A percentile compares a stretch with the other conserved stretches of the same genome.
These are phyloP conservation scores for Aristolochia contorta DNA, from an alignment of 164 flowering plant genomes.

Conservation along the genomic window DNA sequence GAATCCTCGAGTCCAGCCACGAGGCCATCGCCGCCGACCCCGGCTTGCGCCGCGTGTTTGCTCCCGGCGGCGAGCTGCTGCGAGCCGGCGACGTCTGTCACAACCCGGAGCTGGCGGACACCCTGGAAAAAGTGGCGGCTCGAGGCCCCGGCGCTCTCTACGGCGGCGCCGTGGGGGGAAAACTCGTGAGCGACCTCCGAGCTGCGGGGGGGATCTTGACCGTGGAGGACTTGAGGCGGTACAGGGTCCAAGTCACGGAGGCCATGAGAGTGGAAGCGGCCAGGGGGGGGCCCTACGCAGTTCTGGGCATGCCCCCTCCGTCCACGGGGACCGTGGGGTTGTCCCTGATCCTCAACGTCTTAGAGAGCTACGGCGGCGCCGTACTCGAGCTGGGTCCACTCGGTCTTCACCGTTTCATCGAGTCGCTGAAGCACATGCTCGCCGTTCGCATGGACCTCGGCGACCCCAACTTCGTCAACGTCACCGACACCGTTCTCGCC, in stretches of 20 bases:
- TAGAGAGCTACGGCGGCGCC: conserved; percentile 63
- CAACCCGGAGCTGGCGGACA: conserved; percentile 55
- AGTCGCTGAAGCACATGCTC: conserved; percentile 85
- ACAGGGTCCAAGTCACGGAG: conserved; percentile 51
- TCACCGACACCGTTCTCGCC: conserved; percentile 23
- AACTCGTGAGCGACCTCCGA: conserved; percentile 60
- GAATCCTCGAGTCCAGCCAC: conserved; percentile 6
- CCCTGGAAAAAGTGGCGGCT: conserved; percentile 56
- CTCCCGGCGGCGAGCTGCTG: conserved; percentile 63
- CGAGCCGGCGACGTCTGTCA: conserved; percentile 64
- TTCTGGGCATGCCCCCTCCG: conserved; percentile 94
- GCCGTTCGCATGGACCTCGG: conserved; percentile 90
- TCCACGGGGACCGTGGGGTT: conserved; percentile 88
- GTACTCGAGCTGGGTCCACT: too few species aligned
- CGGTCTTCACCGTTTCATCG: conserved; percentile 77
- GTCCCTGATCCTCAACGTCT: conserved; percentile 62
- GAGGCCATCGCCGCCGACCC: conserved; percentile 41
- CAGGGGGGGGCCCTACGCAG: conserved; percentile 59
- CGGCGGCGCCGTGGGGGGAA: conserved; percentile 64
- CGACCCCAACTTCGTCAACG: conserved; percentile 65
- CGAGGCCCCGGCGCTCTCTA: conserved; percentile 74
- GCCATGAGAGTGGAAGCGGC: conserved; percentile 50
- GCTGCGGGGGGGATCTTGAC: conserved; percentile 83
- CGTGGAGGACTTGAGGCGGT: conserved; percentile 75
- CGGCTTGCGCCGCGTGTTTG: conserved; percentile 57